phyloP scores from a whole-genome alignment of 192 early-diverging fungal species.

The Coemansia sp. region DNA sequence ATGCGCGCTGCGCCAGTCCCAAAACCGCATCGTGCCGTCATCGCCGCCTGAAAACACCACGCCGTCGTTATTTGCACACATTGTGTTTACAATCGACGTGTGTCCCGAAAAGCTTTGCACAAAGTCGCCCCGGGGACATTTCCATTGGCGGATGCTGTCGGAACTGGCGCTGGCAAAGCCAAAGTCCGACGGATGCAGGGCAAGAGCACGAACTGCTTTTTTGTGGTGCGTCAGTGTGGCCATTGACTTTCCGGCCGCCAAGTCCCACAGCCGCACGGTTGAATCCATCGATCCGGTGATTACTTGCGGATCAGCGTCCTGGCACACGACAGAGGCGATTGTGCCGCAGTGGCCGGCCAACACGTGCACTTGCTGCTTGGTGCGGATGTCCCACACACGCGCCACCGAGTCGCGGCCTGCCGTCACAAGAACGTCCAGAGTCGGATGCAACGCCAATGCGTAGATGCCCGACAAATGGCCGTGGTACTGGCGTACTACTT shows the following conservation, averaged over 20 bases:
- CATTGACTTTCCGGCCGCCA: constrained; percentile 95
- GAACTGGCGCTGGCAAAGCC: constrained; percentile 86
- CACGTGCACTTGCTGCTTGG: constrained; percentile 87
- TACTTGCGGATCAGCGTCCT: constrained; percentile 96
- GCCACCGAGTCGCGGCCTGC: constrained; percentile 92
- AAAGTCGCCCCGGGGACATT: constrained; percentile 91
- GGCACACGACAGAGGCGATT: constrained; percentile 82
- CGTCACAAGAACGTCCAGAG: constrained; percentile 91
- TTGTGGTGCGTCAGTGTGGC: constrained; percentile 96
- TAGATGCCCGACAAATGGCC: constrained; percentile 96
- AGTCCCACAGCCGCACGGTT: constrained; percentile 94
- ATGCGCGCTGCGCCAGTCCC: constrained; percentile 95
- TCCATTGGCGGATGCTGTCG: constrained; percentile 97
- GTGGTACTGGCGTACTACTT: constrained; percentile 98
- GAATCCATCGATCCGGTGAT: constrained; percentile 91
- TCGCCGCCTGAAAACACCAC: constrained; percentile 96
- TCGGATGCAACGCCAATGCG: constrained; percentile 87
- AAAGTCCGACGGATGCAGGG: constrained; percentile 91
- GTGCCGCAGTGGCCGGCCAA: constrained; percentile 86
- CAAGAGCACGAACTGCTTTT: constrained; percentile 89
- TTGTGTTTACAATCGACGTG: constrained; percentile 84
- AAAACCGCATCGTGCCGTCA: constrained; percentile 95
- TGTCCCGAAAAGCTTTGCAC: constrained; percentile 91
- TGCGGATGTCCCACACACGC: constrained; percentile 98
- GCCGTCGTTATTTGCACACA: constrained; percentile 86